Base-by-base conservation (phyloP, 2,329 filamentous ascomycete genomes). In the Ophiosphaerella korrae region DNA sequence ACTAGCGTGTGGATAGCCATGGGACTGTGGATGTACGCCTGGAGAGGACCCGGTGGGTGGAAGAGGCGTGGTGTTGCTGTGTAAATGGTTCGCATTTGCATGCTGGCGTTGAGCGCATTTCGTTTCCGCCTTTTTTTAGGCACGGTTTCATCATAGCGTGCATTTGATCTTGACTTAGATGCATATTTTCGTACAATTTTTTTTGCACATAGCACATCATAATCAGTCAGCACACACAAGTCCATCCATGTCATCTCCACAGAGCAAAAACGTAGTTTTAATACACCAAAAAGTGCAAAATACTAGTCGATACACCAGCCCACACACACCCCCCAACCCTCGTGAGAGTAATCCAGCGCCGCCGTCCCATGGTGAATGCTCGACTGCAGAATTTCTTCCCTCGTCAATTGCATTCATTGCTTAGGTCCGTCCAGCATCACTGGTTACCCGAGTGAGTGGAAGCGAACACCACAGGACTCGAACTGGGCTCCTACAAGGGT, bases 11-110 rank as follows among this genome's bases (percentile, higher is more conserved):
- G 88, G 86, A 60, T 90, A 33, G 92, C 91, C 84, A 37, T 88
- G 84, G 81, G 92, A 3, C 38, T 72, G 62, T 88, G 93, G 76
- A 57, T 87, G 13, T 88, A 84, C 80, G 92, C 92, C 6, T 97
- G 92, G 92, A 88, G 88, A 72, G 89, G 89, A 1, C 83, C 76
- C 48, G 81, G 82, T 18, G 89, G 90, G 0, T 97, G 92, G 92
- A 82, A 81, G 55, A 82, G 82, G 65, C 83, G 90, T 51, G 90
- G 89, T 0, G 85, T 97, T 69, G 82, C 90, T 45, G 84, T 89
- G 0, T 80, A 53, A 52, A 11, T 43, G 42, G 12, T 21, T 29
- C 33, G 16, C 23, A 29, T 29, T 2, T 29, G 11, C 7, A 29
- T 29, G 18, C 14, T 38, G 36, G 36, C 14, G 36, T 38, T 38